Evolutionary conservation across 257 asterid genomes (phyloP).

Genomic region (Anisodus acutangulus): DNA sequence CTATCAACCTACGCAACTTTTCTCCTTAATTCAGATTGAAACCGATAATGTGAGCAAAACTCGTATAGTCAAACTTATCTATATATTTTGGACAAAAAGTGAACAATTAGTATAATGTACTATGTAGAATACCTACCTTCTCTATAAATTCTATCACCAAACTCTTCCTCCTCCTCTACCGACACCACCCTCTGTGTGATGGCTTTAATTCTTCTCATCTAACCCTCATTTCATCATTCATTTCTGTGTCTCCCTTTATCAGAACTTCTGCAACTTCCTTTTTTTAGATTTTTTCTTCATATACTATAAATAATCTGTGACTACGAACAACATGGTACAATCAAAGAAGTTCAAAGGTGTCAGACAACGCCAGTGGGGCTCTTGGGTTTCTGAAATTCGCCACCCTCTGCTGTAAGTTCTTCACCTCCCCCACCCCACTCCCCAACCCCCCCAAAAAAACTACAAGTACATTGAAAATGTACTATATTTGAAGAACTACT

Average conservation of each 20-base stretch:
- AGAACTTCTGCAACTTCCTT: background rate
- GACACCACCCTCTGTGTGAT: background rate
- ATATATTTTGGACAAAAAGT: background rate
- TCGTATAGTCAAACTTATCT: background rate
- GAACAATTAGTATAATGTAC: background rate
- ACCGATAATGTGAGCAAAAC: background rate
- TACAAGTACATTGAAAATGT: slow-evolving; percentile 18
- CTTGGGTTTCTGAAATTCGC: slow-evolving; percentile 88
- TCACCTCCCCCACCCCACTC: no score
- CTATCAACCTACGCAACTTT: background rate
- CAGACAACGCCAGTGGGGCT: slow-evolving; percentile 94
- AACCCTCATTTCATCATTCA: slow-evolving; percentile 10
- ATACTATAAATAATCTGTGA: background rate
- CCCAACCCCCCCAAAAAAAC: background rate
- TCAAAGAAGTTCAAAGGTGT: slow-evolving; percentile 81
- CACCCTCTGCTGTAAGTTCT: slow-evolving; percentile 68
- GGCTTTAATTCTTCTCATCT: slow-evolving; percentile 19
- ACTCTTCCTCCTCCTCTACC: slow-evolving; percentile 23
- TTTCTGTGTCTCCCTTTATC: background rate
- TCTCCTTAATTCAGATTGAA: background rate
- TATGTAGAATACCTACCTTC: slow-evolving; percentile 16
- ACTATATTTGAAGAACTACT: background rate
- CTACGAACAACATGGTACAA: slow-evolving; percentile 51
- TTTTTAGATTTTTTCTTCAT: background rate
- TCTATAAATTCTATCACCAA: background rate